Base-by-base conservation (phyloP, 306 rosid species). In the Trichosanthes cucumerina region DNA sequence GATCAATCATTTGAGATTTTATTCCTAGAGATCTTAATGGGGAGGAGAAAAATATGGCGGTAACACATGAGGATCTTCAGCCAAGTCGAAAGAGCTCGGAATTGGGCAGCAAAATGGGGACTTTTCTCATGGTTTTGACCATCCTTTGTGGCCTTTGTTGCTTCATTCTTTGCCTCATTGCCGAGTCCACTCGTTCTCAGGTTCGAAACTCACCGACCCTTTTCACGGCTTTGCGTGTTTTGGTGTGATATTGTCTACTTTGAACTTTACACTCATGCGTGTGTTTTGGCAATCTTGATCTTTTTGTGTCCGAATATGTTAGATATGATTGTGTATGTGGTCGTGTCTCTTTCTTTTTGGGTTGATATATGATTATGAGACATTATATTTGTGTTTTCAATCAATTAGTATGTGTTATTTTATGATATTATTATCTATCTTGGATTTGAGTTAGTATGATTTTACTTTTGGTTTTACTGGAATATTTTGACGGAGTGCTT, bases 161-260 rank as follows among this genome's bases (percentile, higher is more conserved):
- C 83, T 92, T 96, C 96, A 60, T 91, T 82, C 87, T 96, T 2
- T 96, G 97, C 63, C 93, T 92, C 80, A 63, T 92, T 41, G 93
- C 99, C 7, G 99, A 96, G 85, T 89, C 93, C 78, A 90, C 96
- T 2, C 99, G 98, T 79, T 96, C 99, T 9, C 88, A 86, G 97
- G 99, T 92, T 84, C 78, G 36, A 57, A 47, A 14, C 4, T 5
- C 38, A 1, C 3, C 68, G 11, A 28, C 39, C 41, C n/a, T 28
- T 31, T 60, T 7, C 0, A 31, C 5, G 0, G 1, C 15, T 0
- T 33, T 6, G 14, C 4, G 1, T 14, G n/a, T 31, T 59, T 46
- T 1, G 9, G 31, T 59, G 4, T 59, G 65, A 59, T 24, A 5
- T 59, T 59, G 65, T 6, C 26, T 5, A 56, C 7, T 56, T 54